Evolutionary conservation across 305 asterid genomes (phyloP).

Genomic region (Fraxinus latifolia): DNA sequence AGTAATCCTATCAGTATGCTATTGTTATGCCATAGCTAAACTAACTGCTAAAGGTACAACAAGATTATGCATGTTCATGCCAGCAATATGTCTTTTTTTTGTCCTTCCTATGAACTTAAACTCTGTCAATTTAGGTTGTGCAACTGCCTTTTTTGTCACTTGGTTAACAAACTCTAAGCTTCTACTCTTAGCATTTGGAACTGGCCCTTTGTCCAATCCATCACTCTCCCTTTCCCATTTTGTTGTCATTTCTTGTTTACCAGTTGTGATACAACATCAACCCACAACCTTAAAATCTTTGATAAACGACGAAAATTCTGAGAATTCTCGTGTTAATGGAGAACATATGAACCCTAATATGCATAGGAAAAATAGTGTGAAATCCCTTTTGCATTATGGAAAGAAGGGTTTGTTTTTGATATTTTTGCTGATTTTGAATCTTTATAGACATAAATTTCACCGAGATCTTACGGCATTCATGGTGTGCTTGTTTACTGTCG

Average conservation of each 20-base stretch:
- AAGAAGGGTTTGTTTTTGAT: constrained; percentile 8
- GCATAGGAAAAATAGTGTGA: background rate
- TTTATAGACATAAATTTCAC: constrained; percentile 20
- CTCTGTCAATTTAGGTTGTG: constrained; percentile 26
- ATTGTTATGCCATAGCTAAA: constrained; percentile 35
- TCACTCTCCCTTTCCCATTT: constrained; percentile 40
- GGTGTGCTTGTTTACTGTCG: constrained; percentile 24
- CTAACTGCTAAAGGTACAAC: constrained; percentile 35
- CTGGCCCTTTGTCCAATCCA: constrained; percentile 46
- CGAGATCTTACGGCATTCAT: constrained; percentile 17
- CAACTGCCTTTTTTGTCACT: constrained; percentile 40
- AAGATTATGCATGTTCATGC: constrained; percentile 37
- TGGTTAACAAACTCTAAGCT: constrained; percentile 52
- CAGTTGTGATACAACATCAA: constrained; percentile 28
- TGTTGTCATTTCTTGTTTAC: constrained; percentile 30
- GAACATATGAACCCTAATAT: background rate
- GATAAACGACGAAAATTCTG: background rate
- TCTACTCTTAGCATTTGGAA: constrained; percentile 42
- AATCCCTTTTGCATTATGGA: background rate
- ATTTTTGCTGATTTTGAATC: constrained; percentile 17
- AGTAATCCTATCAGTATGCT: constrained; percentile 26
- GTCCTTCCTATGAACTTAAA: constrained; percentile 41
- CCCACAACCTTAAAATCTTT: constrained; percentile 9
- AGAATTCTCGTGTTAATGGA: background rate
- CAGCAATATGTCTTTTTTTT: constrained; percentile 32